Evolutionary conservation across 176 grass and related monocot species (phyloP).

Genomic region (Musa troglodytarum): DNA sequence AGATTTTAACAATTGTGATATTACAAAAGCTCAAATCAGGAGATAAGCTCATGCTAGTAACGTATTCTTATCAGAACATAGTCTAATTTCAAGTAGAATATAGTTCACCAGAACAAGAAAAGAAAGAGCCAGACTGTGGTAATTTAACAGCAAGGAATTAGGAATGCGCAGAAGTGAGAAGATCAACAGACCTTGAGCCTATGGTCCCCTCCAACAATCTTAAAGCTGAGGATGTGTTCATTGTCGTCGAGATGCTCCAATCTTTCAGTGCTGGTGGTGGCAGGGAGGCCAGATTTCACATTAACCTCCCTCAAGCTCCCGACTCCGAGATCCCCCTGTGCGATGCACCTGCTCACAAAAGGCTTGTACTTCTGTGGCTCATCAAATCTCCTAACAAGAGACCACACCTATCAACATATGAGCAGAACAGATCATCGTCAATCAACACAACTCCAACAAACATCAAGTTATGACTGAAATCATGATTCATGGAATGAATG

Average conservation of each 20-base stretch:
- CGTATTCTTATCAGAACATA: neutral
- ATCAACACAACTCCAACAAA: neutral
- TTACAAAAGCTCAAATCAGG: neutral
- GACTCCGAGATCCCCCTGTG: neutral
- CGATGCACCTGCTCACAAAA: neutral
- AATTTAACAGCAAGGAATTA: too few species aligned
- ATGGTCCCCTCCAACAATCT: neutral
- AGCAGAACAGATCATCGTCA: neutral
- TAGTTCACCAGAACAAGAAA: too few species aligned
- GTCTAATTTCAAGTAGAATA: neutral
- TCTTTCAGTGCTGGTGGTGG: slow-evolving; percentile 6
- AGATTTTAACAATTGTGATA: neutral
- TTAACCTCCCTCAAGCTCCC: slow-evolving; percentile 8
- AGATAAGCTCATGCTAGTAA: neutral
- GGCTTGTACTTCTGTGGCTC: slow-evolving; percentile 5
- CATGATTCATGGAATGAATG: neutral
- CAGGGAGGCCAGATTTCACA: slow-evolving; percentile 1
- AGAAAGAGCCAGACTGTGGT: too few species aligned
- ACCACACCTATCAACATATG: neutral
- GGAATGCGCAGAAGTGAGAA: neutral
- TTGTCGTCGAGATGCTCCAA: slow-evolving; percentile 6
- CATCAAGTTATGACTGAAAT: neutral
- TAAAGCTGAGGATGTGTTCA: slow-evolving; percentile 3
- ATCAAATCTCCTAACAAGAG: slow-evolving; percentile 7
- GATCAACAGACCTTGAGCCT: slow-evolving; percentile 2